These are phyloP conservation scores for Monosporascus sp. DNA, from an alignment of 2,329 filamentous ascomycete species.

Conservation along the genomic window DNA sequence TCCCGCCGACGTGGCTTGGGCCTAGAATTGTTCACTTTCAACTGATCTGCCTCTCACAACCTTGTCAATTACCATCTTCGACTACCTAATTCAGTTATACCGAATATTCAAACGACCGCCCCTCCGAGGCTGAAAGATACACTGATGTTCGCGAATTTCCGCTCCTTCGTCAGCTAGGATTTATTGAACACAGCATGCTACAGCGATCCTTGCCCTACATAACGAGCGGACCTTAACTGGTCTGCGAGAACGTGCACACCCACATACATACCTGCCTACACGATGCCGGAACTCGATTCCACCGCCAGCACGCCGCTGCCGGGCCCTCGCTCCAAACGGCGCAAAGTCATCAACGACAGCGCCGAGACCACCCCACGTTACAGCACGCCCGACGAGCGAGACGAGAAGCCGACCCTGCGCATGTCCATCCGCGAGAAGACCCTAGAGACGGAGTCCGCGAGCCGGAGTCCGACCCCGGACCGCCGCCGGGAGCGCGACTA, in stretches of 20 bases:
- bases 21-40: too few species aligned
- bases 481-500: constrained; percentile 17
- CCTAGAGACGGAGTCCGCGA: constrained; percentile 14
- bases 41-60: too few species aligned
- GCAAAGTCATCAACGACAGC: constrained; percentile 35
- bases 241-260: too few species aligned
- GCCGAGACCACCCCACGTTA: constrained; percentile 34
- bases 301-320: constrained; percentile 13
- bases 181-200: too few species aligned
- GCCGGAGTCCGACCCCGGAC: constrained; percentile 16
- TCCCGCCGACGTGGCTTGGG: too few species aligned
- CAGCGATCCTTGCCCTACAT: too few species aligned
- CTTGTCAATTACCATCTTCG: background rate
- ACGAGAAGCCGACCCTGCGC: constrained; percentile 13
- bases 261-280: background rate
- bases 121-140: background rate
- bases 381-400: constrained; percentile 39
- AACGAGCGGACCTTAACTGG: too few species aligned
- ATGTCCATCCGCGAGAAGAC: constrained; percentile 26
- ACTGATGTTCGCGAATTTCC: background rate
- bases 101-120: background rate
- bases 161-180: too few species aligned
- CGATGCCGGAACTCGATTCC: constrained; percentile 24
- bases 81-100: background rate
- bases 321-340: constrained; percentile 34